These are phyloP conservation scores for Plantago lanceolata DNA, from an alignment of 305 asterid species.

Conservation along the genomic window DNA sequence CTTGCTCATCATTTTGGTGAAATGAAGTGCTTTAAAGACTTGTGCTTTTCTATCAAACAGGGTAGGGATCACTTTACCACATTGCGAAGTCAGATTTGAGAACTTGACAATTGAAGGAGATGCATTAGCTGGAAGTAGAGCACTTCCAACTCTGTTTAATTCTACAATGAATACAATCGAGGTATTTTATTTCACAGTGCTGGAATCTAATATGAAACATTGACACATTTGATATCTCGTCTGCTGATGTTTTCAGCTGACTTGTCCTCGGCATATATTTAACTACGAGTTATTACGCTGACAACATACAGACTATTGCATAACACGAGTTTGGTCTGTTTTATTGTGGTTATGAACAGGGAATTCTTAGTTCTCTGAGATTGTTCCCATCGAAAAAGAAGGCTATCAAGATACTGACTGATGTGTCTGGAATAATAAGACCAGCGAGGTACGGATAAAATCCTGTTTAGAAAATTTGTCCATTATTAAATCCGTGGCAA, in stretches of 20 bases:
- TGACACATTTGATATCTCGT: not conserved
- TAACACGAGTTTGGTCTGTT: not conserved
- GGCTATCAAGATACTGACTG: conserved; percentile 35
- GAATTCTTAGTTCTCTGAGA: conserved; percentile 34
- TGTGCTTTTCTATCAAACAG: conserved; percentile 26
- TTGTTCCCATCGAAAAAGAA: conserved; percentile 38
- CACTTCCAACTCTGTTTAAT: conserved; percentile 78
- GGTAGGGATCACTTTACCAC: conserved; percentile 81
- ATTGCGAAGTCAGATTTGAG: conserved; percentile 79
- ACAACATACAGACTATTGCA: not conserved
- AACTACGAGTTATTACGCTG: no score
- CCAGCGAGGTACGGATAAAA: conserved; percentile 34
- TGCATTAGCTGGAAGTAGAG: conserved; percentile 68
- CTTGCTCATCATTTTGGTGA: not conserved
- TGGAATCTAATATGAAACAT: not conserved
- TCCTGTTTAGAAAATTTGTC: not conserved
- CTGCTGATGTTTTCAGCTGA: no score
- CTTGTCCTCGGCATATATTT: no score
- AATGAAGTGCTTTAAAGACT: not conserved
- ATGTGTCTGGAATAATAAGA: conserved; percentile 40
- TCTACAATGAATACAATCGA: conserved; percentile 60
- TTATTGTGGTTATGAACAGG: conserved; percentile 25
- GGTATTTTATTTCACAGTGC: conserved; percentile 32
- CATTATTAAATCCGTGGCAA: not conserved
- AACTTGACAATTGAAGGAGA: conserved; percentile 72